Percentiles rank a stretch among this genome's conserved stretches.
phyloP scores from a whole-genome alignment of 2,329 filamentous ascomycete genomes.

The Fusarium graminum region DNA sequence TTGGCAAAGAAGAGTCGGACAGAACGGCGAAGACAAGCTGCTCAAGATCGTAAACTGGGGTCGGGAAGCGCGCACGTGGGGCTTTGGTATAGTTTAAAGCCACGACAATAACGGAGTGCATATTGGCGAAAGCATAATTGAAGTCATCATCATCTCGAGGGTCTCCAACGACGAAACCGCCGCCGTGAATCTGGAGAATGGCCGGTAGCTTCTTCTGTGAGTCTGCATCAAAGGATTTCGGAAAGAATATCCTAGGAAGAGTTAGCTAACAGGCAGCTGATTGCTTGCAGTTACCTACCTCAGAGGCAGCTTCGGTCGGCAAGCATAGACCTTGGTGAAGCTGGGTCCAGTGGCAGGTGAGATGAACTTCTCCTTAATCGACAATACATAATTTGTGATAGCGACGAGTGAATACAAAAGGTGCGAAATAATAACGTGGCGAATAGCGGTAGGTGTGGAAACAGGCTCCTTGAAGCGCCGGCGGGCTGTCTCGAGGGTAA shows the following conservation, averaged over 20 bases:
- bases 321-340: slow-evolving; percentile 16
- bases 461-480: slow-evolving; percentile 5
- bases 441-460: not conserved
- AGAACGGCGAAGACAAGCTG: slow-evolving; percentile 18
- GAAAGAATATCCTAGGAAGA: slow-evolving; percentile 13
- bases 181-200: slow-evolving; percentile 22
- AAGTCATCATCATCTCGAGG: slow-evolving; percentile 23
- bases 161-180: slow-evolving; percentile 26
- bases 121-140: slow-evolving; percentile 26
- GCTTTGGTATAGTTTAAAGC: slow-evolving; percentile 31
- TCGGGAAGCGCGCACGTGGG: slow-evolving; percentile 13
- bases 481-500: not conserved
- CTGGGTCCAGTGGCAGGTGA: slow-evolving; percentile 5
- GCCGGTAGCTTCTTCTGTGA: not conserved
- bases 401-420: slow-evolving; percentile 1
- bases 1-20: slow-evolving; percentile 4
- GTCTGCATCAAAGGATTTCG: not conserved
- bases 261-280: not conserved
- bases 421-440: not conserved
- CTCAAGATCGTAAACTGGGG: slow-evolving; percentile 24
- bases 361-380: slow-evolving; percentile 1
- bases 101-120: slow-evolving; percentile 22
- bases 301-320: slow-evolving; percentile 15
- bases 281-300: not conserved
- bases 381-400: not conserved